Evolutionary conservation across 208 protist genomes (phyloP), one percentile per base, ranked within the genome.

Genomic region (Crithidia brevicula): DNA sequence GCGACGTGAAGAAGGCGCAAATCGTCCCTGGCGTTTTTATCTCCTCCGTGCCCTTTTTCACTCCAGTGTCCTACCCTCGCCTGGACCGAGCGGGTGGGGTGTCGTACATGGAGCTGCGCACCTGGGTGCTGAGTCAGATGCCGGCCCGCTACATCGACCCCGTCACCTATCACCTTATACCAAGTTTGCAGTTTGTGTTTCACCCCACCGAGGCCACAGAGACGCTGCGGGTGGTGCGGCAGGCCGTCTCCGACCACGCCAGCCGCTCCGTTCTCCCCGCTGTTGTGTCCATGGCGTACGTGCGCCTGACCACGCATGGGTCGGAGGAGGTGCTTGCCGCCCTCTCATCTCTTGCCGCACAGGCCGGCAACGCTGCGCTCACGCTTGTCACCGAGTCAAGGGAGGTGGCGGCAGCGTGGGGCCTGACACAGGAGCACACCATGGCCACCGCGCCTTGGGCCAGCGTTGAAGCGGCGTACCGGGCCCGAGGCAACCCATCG

Each of bases 91-190:
- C 60, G 9, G 4, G n/a, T 8, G 9, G 27, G 5, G n/a, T 49
- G 7, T 60, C 34, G 43, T 70, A 71, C 45, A 31, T 52, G 11
- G 61, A 71, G 51, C 56, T 86, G 77, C 72, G 75, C 3, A 58
- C 63, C n/a, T 83, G 71, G 75, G 51, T 73, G 50, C 49, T 86
- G 43, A 61, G 65, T 38, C 62, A 74, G 42, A 27, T 74, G 31
- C 70, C 82, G 0, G 63, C 54, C 4, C 75, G 66, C 30, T 88
- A 81, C 70, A 33, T 64, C 13, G 79, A 84, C 53, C 69, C 67
- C 0, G 63, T 88, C 15, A 85, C 78, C n/a, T 66, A 64, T 40
- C 67, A 65, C 43, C 38, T 74, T 6, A 22, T 79, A 10, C 73
- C 72, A 3, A 67, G 68, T 28, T 47, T 88, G 38, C 50, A 78